phyloP scores from a whole-genome alignment of 495 filamentous ascomycete genomes.

The Penicillium atrosanguineum region DNA sequence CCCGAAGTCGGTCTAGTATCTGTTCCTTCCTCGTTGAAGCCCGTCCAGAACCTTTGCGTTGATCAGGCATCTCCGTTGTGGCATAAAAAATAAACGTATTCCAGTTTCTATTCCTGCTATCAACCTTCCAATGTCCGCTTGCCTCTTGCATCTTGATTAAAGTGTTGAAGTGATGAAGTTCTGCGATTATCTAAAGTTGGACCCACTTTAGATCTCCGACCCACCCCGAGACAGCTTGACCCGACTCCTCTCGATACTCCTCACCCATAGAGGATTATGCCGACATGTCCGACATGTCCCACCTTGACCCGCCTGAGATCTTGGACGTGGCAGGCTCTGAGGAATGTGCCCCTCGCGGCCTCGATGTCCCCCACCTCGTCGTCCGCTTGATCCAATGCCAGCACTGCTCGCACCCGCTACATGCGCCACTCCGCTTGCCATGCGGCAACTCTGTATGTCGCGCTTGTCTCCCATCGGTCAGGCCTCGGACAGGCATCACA shows the following conservation, averaged over 20 bases:
- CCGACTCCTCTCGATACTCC: background rate
- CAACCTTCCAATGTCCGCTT: no score
- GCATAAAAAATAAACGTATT: no score
- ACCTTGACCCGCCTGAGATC: slow-evolving; percentile 8
- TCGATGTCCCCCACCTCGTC: slow-evolving; percentile 48
- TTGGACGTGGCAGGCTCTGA: slow-evolving; percentile 15
- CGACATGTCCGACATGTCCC: slow-evolving; percentile 4
- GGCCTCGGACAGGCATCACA: slow-evolving; percentile 63
- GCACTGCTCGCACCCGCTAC: slow-evolving; percentile 67
- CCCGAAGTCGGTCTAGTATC: no score
- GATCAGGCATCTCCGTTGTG: no score
- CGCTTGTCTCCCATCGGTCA: slow-evolving; percentile 65
- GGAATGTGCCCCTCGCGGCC: slow-evolving; percentile 46
- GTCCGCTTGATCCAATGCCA: slow-evolving; percentile 73
- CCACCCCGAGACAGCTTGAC: slow-evolving; percentile 1
- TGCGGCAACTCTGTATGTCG: slow-evolving; percentile 81
- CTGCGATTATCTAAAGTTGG: slow-evolving; percentile 24
- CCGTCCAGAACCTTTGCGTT: no score
- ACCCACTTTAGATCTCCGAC: slow-evolving; percentile 22
- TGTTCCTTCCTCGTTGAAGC: no score
- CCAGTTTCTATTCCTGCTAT: no score
- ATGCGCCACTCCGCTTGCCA: slow-evolving; percentile 70
- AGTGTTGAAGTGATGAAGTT: background rate
- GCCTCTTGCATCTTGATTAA: no score
- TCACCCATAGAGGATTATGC: slow-evolving; percentile 32